Base-by-base conservation (phyloP, 2,329 filamentous ascomycete genomes). In the Rhynchosporium graminicola region DNA sequence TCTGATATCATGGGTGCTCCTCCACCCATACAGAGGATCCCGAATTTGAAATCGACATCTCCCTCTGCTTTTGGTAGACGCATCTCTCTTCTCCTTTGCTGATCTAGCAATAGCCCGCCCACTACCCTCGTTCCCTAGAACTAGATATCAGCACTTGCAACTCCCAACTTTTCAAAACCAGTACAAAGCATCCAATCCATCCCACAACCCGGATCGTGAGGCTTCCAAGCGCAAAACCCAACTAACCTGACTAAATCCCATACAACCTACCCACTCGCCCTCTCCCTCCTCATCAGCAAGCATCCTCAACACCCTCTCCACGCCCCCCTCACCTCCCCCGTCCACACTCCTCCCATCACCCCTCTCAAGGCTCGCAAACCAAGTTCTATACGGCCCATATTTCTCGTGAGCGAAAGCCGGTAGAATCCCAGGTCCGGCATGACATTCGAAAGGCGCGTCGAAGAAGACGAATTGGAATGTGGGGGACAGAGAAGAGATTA, bases 1-100 rank as follows among this genome's bases (percentile, higher is more conserved):
- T 63, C 63, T 20, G 63, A 65, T 7, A 67, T 54, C 67, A 69
- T 69, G 4, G 67, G 67, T 1, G 66, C 61, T 36, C 7, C 33
- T 54, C 50, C 46, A 8, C 67, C 67, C 67, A 69, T 69, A 62
- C 66, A 69, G 42, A 69, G 15, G 15, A 69, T 63, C n/a, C 68
- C 66, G 55, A 68, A 68, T 46, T 62, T 65, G 50, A 69, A 65
- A 20, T 65, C 61, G 20, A 66, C 47, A 13, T 62, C 66, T 7
- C 61, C 63, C 28, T 63, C 61, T 13, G 48, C 48, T 28, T 28
- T 52, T 15, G 42, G 42, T 12, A 66, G 38, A 0, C 67, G 66
- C 57, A 63, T 59, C 60, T 69, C 62, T 46, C 47, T 65, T 54
- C 65, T 66, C 61, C 60, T 60, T 29, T 68, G 67, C 56, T 68